Evolutionary conservation across 352 stramenopile genomes (phyloP).

Genomic region (Pythium aquatile): DNA sequence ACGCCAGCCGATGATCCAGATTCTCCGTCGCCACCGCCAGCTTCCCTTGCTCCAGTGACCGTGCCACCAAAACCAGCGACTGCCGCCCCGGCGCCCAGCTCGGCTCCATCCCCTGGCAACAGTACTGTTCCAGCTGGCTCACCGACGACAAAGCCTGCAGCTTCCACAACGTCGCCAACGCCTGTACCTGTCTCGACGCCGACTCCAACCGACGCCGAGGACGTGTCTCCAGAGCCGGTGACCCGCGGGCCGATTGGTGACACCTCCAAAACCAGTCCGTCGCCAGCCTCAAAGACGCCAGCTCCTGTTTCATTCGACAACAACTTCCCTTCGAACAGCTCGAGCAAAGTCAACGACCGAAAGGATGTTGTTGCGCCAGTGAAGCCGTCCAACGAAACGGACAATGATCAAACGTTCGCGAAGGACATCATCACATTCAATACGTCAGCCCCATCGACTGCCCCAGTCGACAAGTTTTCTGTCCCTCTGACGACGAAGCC

Average conservation of each 20-base stretch:
- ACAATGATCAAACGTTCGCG: conserved; percentile 10
- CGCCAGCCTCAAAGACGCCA: not conserved
- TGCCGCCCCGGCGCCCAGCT: not conserved
- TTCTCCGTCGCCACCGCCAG: not conserved
- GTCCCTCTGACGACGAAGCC: conserved; percentile 8
- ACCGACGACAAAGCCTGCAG: not conserved
- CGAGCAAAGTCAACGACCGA: not conserved
- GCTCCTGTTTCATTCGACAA: conserved; percentile 13
- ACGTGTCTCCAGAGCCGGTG: conserved; percentile 7
- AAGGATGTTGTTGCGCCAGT: conserved; percentile 16
- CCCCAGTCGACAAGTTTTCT: conserved; percentile 13
- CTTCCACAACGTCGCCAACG: not conserved
- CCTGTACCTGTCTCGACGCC: not conserved
- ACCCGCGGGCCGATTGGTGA: not conserved
- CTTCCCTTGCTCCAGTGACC: not conserved
- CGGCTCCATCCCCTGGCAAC: not conserved
- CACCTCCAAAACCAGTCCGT: not conserved
- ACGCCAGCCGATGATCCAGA: not conserved
- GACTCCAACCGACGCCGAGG: not conserved
- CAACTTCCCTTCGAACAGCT: not conserved
- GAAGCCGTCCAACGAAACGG: conserved; percentile 3
- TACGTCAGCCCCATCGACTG: conserved; percentile 1
- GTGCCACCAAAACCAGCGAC: not conserved
- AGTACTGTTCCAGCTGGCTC: not conserved
- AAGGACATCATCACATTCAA: conserved; percentile 20